These are phyloP conservation scores for Cylindricascospora bacillispora DNA, from an alignment of 1,139 yeast species.

Conservation along the genomic window DNA sequence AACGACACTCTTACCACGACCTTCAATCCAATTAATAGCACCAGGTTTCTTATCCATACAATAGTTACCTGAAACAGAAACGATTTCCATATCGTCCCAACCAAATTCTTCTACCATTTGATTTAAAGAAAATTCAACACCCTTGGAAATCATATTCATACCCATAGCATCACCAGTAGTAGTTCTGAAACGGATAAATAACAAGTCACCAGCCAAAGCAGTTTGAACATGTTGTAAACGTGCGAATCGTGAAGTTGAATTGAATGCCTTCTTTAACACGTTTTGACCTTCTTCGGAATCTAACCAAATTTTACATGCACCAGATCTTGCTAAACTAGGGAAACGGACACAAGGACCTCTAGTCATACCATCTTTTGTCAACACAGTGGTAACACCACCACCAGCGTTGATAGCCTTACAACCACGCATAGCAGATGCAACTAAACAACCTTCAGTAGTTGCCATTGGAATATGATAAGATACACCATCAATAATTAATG, in stretches of 20 bases:
- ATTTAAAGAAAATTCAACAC: slow-evolving; percentile 78
- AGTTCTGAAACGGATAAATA: slow-evolving; percentile 85
- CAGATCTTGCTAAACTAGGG: slow-evolving; percentile 72
- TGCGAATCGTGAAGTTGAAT: slow-evolving; percentile 95
- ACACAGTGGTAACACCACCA: slow-evolving; percentile 86
- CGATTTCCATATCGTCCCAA: slow-evolving; percentile 84
- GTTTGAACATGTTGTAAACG: slow-evolving; percentile 83
- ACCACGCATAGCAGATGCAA: slow-evolving; percentile 98
- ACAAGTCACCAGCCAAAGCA: slow-evolving; percentile 86
- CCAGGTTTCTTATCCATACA: slow-evolving; percentile 97
- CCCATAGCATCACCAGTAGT: slow-evolving; percentile 99
- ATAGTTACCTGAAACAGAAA: slow-evolving; percentile 92
- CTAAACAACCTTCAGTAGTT: slow-evolving; percentile 96
- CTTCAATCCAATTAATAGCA: slow-evolving; percentile 98
- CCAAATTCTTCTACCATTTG: slow-evolving; percentile 84
- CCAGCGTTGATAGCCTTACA: slow-evolving; percentile 97
- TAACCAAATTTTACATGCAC: slow-evolving; percentile 89
- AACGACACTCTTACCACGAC: slow-evolving; percentile 95
- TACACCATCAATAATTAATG: slow-evolving; percentile 76
- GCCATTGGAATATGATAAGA: slow-evolving; percentile 96
- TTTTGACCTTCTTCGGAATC: slow-evolving; percentile 91
- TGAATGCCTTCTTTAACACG: slow-evolving; percentile 75
- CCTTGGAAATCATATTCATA: slow-evolving; percentile 98
- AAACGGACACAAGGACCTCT: slow-evolving; percentile 97
- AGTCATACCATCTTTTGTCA: slow-evolving; percentile 96